phyloP scores from a whole-genome alignment of 129 eudicot species.

The Tanacetum coccineum region DNA sequence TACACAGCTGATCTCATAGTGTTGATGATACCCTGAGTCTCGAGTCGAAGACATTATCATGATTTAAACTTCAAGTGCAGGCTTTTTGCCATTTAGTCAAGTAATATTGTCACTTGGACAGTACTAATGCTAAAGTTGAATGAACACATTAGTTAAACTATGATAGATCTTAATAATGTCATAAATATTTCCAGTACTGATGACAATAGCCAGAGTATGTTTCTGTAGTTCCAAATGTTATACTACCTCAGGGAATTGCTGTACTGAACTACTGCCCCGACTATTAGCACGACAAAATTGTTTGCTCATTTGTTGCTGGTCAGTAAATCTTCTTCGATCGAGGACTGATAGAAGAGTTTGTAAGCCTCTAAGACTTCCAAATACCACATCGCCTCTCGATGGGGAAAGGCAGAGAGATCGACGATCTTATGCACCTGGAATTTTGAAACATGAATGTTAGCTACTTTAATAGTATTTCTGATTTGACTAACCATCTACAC shows the following conservation, averaged over 20 bases:
- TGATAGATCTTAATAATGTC: neutral
- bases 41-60: neutral
- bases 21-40: neutral
- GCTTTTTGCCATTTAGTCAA: neutral
- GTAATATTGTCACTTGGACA: neutral
- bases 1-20: neutral
- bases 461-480: neutral
- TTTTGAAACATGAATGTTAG: neutral
- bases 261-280: neutral
- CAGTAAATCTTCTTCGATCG: conserved; percentile 45
- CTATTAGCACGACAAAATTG: neutral
- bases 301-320: neutral
- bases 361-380: conserved; percentile 92
- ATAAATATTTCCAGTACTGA: neutral
- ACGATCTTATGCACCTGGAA: conserved; percentile 91
- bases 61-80: neutral
- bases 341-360: conserved; percentile 71
- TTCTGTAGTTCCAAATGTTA: neutral
- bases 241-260: neutral
- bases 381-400: conserved; percentile 97
- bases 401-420: conserved; percentile 78
- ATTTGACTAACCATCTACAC: neutral
- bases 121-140: neutral
- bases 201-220: neutral
- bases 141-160: no score